Evolutionary conservation across 352 stramenopile species (phyloP).

Genomic region (Thraustochytrium sp.): DNA sequence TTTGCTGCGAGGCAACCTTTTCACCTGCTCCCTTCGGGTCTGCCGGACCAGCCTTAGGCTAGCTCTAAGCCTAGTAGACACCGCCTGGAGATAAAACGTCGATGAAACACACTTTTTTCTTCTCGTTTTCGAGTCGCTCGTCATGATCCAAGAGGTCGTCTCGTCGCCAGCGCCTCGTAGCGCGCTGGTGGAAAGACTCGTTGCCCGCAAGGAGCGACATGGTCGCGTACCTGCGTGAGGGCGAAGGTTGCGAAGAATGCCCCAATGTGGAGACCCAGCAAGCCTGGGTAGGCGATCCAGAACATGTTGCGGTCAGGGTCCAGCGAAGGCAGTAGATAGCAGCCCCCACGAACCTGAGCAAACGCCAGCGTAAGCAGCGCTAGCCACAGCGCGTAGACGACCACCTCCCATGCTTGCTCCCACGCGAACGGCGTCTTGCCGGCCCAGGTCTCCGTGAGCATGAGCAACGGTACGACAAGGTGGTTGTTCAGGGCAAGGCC

Average conservation of each 20-base stretch:
- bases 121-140: too few species aligned
- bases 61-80: too few species aligned
- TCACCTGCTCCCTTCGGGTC: too few species aligned
- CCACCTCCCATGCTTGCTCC: not conserved
- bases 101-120: not conserved
- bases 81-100: too few species aligned
- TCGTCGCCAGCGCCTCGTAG: too few species aligned
- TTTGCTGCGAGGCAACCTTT: too few species aligned
- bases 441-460: constrained; percentile 2
- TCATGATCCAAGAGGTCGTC: too few species aligned
- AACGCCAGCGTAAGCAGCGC: not conserved
- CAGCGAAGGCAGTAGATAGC: constrained; percentile 3
- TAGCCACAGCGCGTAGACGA: constrained; percentile 14
- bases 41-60: too few species aligned
- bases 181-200: constrained; percentile 21
- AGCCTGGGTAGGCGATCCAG: constrained; percentile 26
- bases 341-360: not conserved
- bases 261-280: not conserved
- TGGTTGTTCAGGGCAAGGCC: constrained; percentile 31
- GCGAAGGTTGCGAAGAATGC: not conserved
- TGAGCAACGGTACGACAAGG: not conserved
- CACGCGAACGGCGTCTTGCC: constrained; percentile 5
- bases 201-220: constrained; percentile 26
- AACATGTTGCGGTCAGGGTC: constrained; percentile 23
- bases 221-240: constrained; percentile 4